Conservation (phyloP, 75 land plant genomes). For the Azolla pinnata region DNA sequence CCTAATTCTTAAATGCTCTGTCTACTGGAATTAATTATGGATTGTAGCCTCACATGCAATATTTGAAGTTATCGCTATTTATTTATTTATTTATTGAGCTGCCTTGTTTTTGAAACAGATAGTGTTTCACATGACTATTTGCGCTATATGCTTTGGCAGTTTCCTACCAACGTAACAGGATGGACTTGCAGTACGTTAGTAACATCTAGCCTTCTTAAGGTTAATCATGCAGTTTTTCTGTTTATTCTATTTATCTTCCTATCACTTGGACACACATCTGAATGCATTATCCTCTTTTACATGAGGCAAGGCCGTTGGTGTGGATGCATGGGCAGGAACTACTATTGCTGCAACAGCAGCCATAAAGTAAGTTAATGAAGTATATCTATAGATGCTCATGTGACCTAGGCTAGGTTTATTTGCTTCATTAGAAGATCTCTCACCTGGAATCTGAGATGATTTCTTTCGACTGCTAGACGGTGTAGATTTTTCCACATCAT, state of each 20-base stretch:
- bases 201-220: constrained; percentile 95
- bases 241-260: constrained; percentile 3
- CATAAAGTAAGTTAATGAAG: constrained; percentile 46
- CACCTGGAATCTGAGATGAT: too few relatives aligned
- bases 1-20: neutral
- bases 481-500: too few relatives aligned
- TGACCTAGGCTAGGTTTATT: too few relatives aligned
- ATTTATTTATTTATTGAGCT: neutral
- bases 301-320: constrained; percentile 67
- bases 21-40: neutral
- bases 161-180: constrained; percentile 95
- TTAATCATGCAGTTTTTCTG: neutral
- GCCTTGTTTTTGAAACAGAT: constrained; percentile 29
- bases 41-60: neutral
- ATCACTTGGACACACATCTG: too few relatives aligned
- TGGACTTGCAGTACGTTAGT: constrained; percentile 96
- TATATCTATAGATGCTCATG: neutral
- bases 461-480: too few relatives aligned
- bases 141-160: constrained; percentile 88
- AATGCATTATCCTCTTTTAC: neutral
- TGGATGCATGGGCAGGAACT: constrained; percentile 63
- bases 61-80: constrained; percentile 3
- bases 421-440: too few relatives aligned
- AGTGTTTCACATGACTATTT: constrained; percentile 93
- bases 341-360: constrained; percentile 86